Evolutionary conservation across 306 rosid species (phyloP).

Genomic region (Chamaecrista fasciculata): DNA sequence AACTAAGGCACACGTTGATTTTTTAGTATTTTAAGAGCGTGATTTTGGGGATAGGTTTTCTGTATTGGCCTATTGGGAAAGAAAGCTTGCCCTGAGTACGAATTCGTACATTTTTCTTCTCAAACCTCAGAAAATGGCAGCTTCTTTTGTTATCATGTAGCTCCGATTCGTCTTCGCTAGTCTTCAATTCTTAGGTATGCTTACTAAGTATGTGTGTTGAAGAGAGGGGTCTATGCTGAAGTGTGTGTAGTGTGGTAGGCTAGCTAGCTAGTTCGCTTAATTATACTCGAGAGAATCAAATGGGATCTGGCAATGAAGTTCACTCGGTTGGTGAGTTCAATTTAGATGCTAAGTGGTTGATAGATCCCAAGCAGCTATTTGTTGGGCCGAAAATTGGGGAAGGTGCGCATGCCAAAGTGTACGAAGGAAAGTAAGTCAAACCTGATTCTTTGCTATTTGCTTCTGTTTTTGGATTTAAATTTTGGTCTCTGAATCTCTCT

Average conservation of each 20-base stretch:
- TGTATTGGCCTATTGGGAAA: constrained; percentile 29
- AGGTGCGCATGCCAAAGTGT: constrained; percentile 93
- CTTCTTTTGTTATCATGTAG: constrained; percentile 12
- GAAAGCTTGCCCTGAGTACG: constrained; percentile 31
- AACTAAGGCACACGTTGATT: constrained; percentile 44
- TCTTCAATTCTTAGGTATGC: constrained; percentile 11
- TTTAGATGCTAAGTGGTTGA: constrained; percentile 76
- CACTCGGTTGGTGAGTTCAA: constrained; percentile 61
- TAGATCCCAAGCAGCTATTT: constrained; percentile 85
- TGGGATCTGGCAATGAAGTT: constrained; percentile 96
- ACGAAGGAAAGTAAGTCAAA: constrained; percentile 97
- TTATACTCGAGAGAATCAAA: constrained; percentile 34
- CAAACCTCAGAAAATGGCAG: constrained; percentile 1
- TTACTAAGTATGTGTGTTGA: constrained; percentile 24
- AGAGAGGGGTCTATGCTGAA: constrained; percentile 30
- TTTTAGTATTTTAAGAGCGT: constrained; percentile 40
- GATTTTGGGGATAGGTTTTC: constrained; percentile 62
- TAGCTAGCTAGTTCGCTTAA: constrained; percentile 21
- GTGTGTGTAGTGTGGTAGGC: constrained; percentile 28
- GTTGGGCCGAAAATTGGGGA: constrained; percentile 95
- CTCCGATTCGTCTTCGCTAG: constrained; percentile 12
- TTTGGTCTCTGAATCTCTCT: constrained; percentile 24
- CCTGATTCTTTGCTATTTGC: background rate
- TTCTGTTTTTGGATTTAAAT: constrained; percentile 25
- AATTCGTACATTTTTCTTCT: constrained; percentile 30